Evolutionary conservation across 2,329 filamentous ascomycete species (phyloP).

Genomic region (Lecanicillium sp.): DNA sequence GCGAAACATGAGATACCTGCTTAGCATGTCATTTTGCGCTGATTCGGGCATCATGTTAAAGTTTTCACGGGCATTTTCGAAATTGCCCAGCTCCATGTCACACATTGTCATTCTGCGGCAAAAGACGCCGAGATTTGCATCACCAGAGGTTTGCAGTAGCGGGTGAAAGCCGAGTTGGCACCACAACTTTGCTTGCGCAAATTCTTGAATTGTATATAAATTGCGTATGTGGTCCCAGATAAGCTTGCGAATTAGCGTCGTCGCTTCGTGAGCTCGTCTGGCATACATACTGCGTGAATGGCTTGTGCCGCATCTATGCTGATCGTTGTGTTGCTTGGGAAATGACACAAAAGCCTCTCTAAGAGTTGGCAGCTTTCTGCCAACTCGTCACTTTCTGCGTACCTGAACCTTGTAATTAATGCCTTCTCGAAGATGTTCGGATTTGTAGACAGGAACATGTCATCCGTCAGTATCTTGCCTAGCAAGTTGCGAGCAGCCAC

Average conservation of each 20-base stretch:
- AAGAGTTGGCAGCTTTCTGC: too few relatives aligned
- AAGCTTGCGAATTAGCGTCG: neutral
- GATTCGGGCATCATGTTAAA: slow-evolving; percentile 51
- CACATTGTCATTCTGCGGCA: slow-evolving; percentile 66
- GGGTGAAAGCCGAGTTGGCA: slow-evolving; percentile 53
- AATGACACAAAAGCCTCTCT: too few relatives aligned
- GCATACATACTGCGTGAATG: neutral
- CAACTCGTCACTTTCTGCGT: too few relatives aligned
- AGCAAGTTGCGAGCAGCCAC: slow-evolving; percentile 39
- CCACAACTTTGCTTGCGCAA: slow-evolving; percentile 48
- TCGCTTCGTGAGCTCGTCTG: neutral
- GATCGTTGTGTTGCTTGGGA: neutral
- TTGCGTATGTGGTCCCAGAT: neutral
- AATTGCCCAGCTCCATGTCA: slow-evolving; percentile 40
- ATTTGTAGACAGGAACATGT: neutral
- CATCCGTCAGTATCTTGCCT: slow-evolving; percentile 48
- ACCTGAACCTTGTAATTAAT: too few relatives aligned
- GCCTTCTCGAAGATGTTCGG: too few relatives aligned
- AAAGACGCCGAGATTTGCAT: slow-evolving; percentile 60
- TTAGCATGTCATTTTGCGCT: slow-evolving; percentile 53
- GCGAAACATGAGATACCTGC: slow-evolving; percentile 69
- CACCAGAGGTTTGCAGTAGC: slow-evolving; percentile 57
- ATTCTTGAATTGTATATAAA: neutral
- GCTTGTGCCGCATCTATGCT: neutral
- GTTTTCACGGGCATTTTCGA: slow-evolving; percentile 18